Evolutionary conservation across 768 basidiomycete species (phyloP), one percentile per base, ranked within the genome.

Genomic region (Hypholoma sublateritium): DNA sequence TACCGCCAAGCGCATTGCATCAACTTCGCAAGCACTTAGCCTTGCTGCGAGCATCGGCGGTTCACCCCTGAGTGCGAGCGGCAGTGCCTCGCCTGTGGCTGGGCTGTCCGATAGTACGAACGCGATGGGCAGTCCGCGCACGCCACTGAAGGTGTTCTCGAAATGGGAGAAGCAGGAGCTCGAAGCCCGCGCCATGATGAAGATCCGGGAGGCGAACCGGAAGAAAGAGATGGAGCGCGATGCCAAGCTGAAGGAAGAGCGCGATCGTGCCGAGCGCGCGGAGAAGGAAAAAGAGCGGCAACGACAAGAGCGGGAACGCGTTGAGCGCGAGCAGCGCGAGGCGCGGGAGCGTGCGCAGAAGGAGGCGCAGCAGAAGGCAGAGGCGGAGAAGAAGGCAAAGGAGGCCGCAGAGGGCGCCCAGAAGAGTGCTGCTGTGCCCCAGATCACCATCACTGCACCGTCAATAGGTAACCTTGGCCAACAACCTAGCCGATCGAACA

Each of bases 151-250:
- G 50, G 77, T 78, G 17, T 86, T 84, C 62, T 87, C 88, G 3
- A 91, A 90, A 71, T 91, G 88, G 88, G 91, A 93, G 69, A 92
- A 91, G 59, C 90, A 93, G 69, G 90, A 93, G 62, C 69, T 90
- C 28, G 91, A 93, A 64, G 91, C 91, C 3, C 82, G 83, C 42
- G 88, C 89, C 21, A 87, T 93, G 80, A 81, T 81, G 64, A 86
- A 80, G 65, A 82, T 93, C 63, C 77, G 90, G 48, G 77, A 80
- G 53, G 74, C 75, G 12, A 78, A 72, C 55, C 67, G 68, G 51
- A 73, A 73, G 59, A 80, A 78, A 63, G 72, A 83, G 69, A 66
- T 77, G 64, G 76, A 77, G 65, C 77, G 78, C 58, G 68, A 68
- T 59, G 72, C 72, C 35, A 67, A 63, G 39, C 67, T 64, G 0